Evolutionary conservation across 2,329 filamentous ascomycete genomes (phyloP).

Genomic region (Arthrocladium fulminans): DNA sequence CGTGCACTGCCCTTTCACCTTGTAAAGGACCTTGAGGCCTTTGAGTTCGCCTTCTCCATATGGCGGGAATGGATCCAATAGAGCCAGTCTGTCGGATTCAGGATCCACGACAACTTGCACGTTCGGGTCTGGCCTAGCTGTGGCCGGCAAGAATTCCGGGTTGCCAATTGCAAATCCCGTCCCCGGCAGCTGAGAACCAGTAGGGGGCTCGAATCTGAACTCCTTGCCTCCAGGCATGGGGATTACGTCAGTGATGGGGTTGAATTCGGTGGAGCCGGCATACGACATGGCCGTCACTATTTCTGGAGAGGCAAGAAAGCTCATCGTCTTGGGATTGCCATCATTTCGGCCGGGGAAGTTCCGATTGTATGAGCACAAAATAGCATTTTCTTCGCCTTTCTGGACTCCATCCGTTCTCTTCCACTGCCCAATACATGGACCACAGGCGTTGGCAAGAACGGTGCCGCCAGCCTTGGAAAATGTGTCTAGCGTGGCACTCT

Average conservation of each 20-base stretch:
- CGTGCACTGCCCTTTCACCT: conserved; percentile 95
- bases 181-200: conserved; percentile 52
- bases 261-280: conserved; percentile 86
- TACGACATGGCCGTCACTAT: conserved; percentile 95
- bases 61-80: conserved; percentile 79
- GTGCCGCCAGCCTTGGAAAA: conserved; percentile 81
- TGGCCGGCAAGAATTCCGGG: conserved; percentile 61
- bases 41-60: conserved; percentile 71
- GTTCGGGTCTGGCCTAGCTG: conserved; percentile 60
- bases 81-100: conserved; percentile 78
- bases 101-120: conserved; percentile 71
- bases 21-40: conserved; percentile 79
- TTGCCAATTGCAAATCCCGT: conserved; percentile 76
- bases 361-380: conserved; percentile 94
- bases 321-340: conserved; percentile 94
- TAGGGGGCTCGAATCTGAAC: conserved; percentile 76
- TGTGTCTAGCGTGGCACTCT: conserved; percentile 76
- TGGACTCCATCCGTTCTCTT: conserved; percentile 74
- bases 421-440: conserved; percentile 82
- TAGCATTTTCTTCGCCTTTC: conserved; percentile 86
- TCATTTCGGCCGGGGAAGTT: conserved; percentile 98
- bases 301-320: conserved; percentile 94
- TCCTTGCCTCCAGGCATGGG: conserved; percentile 67
- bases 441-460: conserved; percentile 90
- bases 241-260: conserved; percentile 82